phyloP scores from a whole-genome alignment of 495 filamentous ascomycete species.

The Xylaria bambusicola region DNA sequence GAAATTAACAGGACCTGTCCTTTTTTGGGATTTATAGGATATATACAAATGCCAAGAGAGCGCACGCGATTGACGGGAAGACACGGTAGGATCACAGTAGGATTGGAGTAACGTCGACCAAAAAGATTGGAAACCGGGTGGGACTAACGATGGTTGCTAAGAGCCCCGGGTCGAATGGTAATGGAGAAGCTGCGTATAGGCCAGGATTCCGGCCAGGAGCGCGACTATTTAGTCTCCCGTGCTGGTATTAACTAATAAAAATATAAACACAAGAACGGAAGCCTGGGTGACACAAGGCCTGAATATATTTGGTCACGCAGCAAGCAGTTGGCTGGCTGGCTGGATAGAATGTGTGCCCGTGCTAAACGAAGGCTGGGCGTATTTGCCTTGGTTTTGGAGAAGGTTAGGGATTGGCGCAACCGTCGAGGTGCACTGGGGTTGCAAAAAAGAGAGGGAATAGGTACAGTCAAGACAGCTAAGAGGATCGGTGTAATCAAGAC shows the following conservation, averaged over 20 bases:
- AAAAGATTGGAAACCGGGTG: not conserved
- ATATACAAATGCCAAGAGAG: slow-evolving; percentile 17
- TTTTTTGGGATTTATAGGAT: not conserved
- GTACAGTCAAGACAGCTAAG: not conserved
- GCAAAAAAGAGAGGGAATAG: not conserved
- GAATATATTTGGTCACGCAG: not conserved
- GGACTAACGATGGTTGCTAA: not conserved
- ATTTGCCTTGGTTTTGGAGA: not conserved
- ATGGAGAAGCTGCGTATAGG: slow-evolving; percentile 3
- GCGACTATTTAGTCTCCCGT: too few relatives aligned
- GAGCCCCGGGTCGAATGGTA: not conserved
- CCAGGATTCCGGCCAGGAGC: not conserved
- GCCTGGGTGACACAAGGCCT: not conserved
- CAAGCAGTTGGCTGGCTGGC: not conserved
- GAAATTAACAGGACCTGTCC: slow-evolving; percentile 12
- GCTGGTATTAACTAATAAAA: too few relatives aligned
- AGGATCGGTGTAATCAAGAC: not conserved
- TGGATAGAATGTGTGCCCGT: not conserved
- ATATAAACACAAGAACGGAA: not conserved
- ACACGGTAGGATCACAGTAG: slow-evolving; percentile 8
- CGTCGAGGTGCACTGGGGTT: not conserved
- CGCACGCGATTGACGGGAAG: slow-evolving; percentile 12
- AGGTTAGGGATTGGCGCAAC: slow-evolving; percentile 16
- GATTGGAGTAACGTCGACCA: slow-evolving; percentile 19
- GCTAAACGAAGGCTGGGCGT: not conserved